Base-by-base conservation (phyloP, 306 rosid genomes). In the Clitoria ternatea region DNA sequence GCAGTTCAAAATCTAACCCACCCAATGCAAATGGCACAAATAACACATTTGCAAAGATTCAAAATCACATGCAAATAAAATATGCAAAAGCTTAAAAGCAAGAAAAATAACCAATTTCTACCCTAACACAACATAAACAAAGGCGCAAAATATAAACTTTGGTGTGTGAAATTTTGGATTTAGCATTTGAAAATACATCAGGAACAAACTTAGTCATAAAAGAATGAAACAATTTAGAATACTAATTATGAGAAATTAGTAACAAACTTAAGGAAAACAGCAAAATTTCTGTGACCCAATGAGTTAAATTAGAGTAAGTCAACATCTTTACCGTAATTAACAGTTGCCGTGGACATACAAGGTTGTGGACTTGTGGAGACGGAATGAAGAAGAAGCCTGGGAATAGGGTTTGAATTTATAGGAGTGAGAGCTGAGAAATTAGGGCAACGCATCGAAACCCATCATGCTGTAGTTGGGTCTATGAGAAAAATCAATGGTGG, bases 401-500 rank as follows among this genome's bases (percentile, higher is more conserved):
- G 62, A 52, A 19, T 1, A 30, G 71, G 33, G 2, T 15, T 61
- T 53, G 22, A 63, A 64, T 36, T 71, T 84, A 84, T 78, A 54
- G 47, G 73, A 47, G 24, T 11, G 12, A 32, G 39, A 17, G 42
- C 35, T 44, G 9, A 1, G 26, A 62, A 81, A 62, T 75, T 81
- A 84, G 88, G 88, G 85, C 79, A 37, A 47, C 29, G 6, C 71
- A 57, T 9, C 79, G 42, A 18, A 56, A 35, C 50, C 7, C 66
- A 12, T 9, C 11, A 12, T 4, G 9, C 43, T 3, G 70, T 23
- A 77, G 27, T 61, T 61, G 7, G 4, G 2, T 22, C 18, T 42
- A 26, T 4, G 3, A 22, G 9, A 33, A 17, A 10, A 37, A 61
- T 72, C 36, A 43, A 72, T 60, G 59, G 68, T 30, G 14, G 12